Evolutionary conservation across 2,329 filamentous ascomycete genomes (phyloP).

Genomic region (Ciborinia camelliae): DNA sequence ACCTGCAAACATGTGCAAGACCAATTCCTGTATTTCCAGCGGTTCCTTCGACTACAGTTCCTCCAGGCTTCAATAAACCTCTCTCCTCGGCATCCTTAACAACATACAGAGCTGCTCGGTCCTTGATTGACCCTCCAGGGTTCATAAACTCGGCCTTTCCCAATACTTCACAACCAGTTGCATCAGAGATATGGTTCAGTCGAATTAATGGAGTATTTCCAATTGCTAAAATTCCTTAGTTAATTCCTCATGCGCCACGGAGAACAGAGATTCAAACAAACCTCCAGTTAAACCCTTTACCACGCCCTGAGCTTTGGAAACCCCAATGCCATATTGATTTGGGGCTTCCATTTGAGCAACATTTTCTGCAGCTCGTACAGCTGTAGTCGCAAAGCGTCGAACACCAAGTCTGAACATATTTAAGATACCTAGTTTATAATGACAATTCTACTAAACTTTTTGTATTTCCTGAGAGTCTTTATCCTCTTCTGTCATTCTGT

Average conservation of each 20-base stretch:
- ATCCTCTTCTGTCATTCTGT: neutral
- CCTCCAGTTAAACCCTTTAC: slow-evolving; percentile 66
- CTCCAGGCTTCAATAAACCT: slow-evolving; percentile 76
- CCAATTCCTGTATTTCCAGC: slow-evolving; percentile 98
- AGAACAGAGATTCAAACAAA: slow-evolving; percentile 39
- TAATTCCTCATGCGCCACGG: slow-evolving; percentile 12
- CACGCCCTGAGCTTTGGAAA: slow-evolving; percentile 64
- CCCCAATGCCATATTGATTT: slow-evolving; percentile 55
- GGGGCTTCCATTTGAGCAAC: slow-evolving; percentile 46
- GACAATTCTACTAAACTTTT: neutral
- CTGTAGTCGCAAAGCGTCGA: slow-evolving; percentile 55
- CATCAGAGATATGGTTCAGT: slow-evolving; percentile 79
- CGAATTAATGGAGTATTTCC: slow-evolving; percentile 95
- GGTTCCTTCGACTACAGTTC: slow-evolving; percentile 94
- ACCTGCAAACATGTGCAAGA: slow-evolving; percentile 91
- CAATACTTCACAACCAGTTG: slow-evolving; percentile 90
- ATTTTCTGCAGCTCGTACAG: slow-evolving; percentile 47
- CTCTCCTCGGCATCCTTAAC: slow-evolving; percentile 90
- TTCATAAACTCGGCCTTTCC: slow-evolving; percentile 99
- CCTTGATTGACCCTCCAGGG: slow-evolving; percentile 93
- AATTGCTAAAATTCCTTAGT: slow-evolving; percentile 61
- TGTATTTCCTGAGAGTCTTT: slow-evolving; percentile 6
- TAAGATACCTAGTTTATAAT: neutral
- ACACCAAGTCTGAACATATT: slow-evolving; percentile 55
- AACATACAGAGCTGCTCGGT: slow-evolving; percentile 90